Evolutionary conservation across 352 stramenopile species (phyloP).

Genomic region (Pythium pyrilobum): DNA sequence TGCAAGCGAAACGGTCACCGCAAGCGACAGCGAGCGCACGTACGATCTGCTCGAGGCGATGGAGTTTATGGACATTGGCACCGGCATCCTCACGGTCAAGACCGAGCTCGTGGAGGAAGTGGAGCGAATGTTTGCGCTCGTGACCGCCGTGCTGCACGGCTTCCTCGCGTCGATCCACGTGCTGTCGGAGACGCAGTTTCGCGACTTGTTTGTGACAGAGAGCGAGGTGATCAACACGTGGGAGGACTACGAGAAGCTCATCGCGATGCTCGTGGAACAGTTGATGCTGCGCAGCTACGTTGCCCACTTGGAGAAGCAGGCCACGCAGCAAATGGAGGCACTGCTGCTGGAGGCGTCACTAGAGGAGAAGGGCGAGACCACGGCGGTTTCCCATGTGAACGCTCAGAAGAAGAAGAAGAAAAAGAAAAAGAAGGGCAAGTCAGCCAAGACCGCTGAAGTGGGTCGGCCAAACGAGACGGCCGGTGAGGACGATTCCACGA

Average conservation of each 20-base stretch:
- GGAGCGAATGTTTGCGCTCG: conserved; percentile 55
- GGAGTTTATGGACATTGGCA: conserved; percentile 88
- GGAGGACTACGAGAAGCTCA: conserved; percentile 75
- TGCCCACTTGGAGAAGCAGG: conserved; percentile 54
- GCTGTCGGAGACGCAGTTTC: conserved; percentile 59
- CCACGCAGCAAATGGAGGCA: conserved; percentile 68
- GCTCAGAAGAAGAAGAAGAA: conserved; percentile 30
- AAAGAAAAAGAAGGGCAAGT: conserved; percentile 16
- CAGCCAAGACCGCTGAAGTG: neutral
- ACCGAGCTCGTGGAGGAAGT: conserved; percentile 72
- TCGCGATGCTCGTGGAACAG: conserved; percentile 84
- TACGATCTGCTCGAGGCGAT: conserved; percentile 85
- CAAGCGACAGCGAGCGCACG: conserved; percentile 44
- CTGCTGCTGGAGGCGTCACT: conserved; percentile 43
- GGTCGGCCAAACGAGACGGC: neutral
- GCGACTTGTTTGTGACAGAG: conserved; percentile 66
- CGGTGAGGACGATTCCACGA: neutral
- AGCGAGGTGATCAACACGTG: conserved; percentile 78
- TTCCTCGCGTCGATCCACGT: conserved; percentile 64
- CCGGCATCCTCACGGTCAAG: conserved; percentile 81
- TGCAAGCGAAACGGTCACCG: neutral
- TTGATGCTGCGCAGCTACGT: conserved; percentile 79
- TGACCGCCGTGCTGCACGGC: conserved; percentile 51
- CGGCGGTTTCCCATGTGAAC: neutral
- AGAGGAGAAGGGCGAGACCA: conserved; percentile 13